A percentile compares a stretch with the other conserved stretches of the same genome.
phyloP scores from a whole-genome alignment of 2,329 filamentous ascomycete genomes.

The Didymella pomorum region DNA sequence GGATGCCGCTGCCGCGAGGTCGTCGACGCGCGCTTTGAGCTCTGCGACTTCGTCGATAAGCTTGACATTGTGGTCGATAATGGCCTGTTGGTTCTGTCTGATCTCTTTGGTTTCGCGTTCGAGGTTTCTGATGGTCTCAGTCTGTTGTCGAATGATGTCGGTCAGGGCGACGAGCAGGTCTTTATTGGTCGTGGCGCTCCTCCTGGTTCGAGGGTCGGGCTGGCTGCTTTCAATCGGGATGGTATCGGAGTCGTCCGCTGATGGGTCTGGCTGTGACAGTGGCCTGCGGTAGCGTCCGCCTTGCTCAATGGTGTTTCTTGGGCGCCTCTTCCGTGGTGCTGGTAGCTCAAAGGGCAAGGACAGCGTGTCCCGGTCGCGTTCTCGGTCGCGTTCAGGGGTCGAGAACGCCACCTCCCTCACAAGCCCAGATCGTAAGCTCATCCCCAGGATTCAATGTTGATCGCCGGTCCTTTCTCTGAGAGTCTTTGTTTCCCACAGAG shows the following conservation, averaged over 20 bases:
- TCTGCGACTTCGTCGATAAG: constrained; percentile 1
- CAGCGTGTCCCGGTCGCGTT: not conserved
- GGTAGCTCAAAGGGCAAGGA: not conserved
- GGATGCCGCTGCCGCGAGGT: not conserved
- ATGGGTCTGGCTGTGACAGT: not conserved
- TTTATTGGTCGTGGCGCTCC: not conserved
- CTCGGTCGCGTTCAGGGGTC: not conserved
- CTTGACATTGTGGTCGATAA: not conserved
- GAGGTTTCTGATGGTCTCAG: not conserved
- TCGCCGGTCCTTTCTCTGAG: too few species aligned
- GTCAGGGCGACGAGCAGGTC: not conserved
- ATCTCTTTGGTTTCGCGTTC: not conserved
- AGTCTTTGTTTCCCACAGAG: too few species aligned
- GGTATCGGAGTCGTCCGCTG: not conserved
- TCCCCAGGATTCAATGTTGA: not conserved
- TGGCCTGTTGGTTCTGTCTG: not conserved
- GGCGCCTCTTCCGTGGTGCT: not conserved
- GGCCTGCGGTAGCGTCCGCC: not conserved
- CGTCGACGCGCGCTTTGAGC: constrained; percentile 1
- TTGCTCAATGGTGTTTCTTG: not conserved
- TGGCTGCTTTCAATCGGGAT: not conserved
- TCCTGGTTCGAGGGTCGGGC: not conserved
- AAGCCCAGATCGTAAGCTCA: not conserved
- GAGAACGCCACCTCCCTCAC: not conserved
- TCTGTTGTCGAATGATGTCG: not conserved